phyloP scores from a whole-genome alignment of 2,329 filamentous ascomycete species.

The Fusarium sp. region DNA sequence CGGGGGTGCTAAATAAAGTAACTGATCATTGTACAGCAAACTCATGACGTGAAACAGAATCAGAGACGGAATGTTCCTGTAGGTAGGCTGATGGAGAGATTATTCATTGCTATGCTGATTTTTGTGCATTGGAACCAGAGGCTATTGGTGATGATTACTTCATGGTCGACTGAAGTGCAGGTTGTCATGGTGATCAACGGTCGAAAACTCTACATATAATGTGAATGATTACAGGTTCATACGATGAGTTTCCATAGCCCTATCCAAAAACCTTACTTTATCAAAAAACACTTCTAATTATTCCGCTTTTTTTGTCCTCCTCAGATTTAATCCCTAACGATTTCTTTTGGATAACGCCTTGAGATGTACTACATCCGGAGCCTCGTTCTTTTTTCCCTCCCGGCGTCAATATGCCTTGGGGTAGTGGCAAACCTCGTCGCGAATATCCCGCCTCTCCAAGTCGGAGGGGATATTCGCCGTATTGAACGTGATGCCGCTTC shows the following conservation, averaged over 20 bases:
- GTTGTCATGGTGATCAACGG: neutral
- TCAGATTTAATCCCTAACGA: neutral
- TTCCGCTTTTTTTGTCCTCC: neutral
- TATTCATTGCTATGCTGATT: too few relatives aligned
- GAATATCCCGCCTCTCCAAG: neutral
- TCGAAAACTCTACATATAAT: neutral
- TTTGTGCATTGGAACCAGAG: too few relatives aligned
- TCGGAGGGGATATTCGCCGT: neutral
- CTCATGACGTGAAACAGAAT: neutral
- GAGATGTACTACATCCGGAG: neutral
- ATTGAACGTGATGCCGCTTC: neutral
- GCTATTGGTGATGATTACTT: too few relatives aligned
- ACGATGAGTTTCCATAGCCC: neutral
- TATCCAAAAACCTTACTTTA: neutral
- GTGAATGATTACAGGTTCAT: neutral
- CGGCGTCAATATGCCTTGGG: neutral
- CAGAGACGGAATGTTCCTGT: too few relatives aligned
- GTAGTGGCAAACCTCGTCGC: neutral
- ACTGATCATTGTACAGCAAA: rapidly evolving
- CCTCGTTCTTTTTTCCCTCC: neutral
- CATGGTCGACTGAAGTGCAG: neutral
- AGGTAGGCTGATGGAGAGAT: too few relatives aligned
- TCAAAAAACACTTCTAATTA: neutral
- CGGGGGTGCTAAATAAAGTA: rapidly evolving
- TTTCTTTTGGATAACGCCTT: neutral